These are phyloP conservation scores for Wallacemonas sp. DNA, from an alignment of 208 protist genomes.

Conservation along the genomic window DNA sequence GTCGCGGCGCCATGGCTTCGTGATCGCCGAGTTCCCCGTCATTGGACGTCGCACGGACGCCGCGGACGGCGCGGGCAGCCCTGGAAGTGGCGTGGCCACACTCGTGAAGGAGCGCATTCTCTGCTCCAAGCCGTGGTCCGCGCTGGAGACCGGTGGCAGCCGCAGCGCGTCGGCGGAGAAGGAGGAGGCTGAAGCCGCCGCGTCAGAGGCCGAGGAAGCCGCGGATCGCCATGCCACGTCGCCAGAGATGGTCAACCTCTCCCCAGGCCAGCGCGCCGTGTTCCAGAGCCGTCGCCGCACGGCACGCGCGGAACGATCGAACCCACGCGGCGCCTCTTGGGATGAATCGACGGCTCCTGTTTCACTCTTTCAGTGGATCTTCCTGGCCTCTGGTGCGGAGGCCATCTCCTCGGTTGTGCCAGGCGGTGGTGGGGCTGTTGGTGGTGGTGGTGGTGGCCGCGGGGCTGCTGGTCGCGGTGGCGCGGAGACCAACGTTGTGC, in stretches of 20 bases:
- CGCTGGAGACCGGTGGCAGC: conserved; percentile 6
- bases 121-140: conserved; percentile 1
- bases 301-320: neutral
- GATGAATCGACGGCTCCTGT: conserved; percentile 13
- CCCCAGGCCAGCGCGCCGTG: conserved; percentile 2
- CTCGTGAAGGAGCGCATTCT: conserved; percentile 15
- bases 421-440: neutral
- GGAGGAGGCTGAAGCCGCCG: conserved; percentile 2
- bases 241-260: conserved; percentile 7
- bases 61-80: neutral
- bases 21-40: conserved; percentile 30
- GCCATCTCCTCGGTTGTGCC: conserved; percentile 2
- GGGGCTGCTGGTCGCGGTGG: neutral
- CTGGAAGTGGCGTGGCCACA: conserved; percentile 13
- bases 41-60: conserved; percentile 18
- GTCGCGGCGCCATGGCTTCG: conserved; percentile 36
- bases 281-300: conserved; percentile 9
- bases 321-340: neutral
- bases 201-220: conserved; percentile 14
- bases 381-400: neutral
- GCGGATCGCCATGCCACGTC: conserved; percentile 15
- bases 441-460: neutral
- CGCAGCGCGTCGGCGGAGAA: neutral
- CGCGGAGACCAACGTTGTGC: conserved; percentile 6
- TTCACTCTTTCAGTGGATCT: conserved; percentile 28